Evolutionary conservation across 208 protist genomes (phyloP).

Genomic region (Acanthamoeba castellanii): DNA sequence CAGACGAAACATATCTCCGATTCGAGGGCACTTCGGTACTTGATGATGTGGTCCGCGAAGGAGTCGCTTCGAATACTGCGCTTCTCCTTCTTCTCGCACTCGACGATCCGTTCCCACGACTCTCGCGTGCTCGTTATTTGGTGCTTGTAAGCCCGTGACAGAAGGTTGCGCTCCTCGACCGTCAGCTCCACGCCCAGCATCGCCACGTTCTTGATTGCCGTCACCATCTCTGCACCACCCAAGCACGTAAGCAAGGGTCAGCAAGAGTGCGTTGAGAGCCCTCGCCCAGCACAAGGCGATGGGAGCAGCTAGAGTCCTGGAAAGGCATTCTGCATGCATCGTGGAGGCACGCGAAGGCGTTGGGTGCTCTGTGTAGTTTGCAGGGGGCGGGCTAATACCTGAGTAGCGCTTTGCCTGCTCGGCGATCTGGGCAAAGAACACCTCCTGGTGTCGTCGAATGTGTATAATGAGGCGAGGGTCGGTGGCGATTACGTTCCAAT

Average conservation of each 20-base stretch:
- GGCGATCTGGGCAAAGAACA: slow-evolving; percentile 92
- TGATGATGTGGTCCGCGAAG: slow-evolving; percentile 90
- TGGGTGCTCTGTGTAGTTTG: neutral
- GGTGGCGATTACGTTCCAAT: slow-evolving; percentile 30
- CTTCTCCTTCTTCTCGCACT: slow-evolving; percentile 93
- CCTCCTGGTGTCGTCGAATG: slow-evolving; percentile 73
- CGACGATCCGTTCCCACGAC: slow-evolving; percentile 98
- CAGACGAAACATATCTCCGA: slow-evolving; percentile 58
- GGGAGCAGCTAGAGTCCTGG: no score
- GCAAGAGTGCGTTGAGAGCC: neutral
- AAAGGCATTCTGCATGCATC: no score
- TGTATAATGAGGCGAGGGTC: slow-evolving; percentile 46
- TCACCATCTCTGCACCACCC: slow-evolving; percentile 95
- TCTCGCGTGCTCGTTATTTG: slow-evolving; percentile 98
- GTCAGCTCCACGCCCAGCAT: slow-evolving; percentile 95
- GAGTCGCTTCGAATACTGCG: slow-evolving; percentile 74
- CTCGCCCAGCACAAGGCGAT: no score
- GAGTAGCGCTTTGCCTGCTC: slow-evolving; percentile 99
- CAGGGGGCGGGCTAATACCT: slow-evolving; percentile 78
- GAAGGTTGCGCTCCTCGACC: slow-evolving; percentile 99
- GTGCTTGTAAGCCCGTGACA: slow-evolving; percentile 99
- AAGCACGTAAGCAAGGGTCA: neutral
- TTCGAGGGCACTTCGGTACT: slow-evolving; percentile 26
- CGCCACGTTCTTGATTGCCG: slow-evolving; percentile 98
- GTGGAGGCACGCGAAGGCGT: neutral